Base-by-base conservation (phyloP, 192 early-diverging fungal genomes). In the Entomortierella lignicola region DNA sequence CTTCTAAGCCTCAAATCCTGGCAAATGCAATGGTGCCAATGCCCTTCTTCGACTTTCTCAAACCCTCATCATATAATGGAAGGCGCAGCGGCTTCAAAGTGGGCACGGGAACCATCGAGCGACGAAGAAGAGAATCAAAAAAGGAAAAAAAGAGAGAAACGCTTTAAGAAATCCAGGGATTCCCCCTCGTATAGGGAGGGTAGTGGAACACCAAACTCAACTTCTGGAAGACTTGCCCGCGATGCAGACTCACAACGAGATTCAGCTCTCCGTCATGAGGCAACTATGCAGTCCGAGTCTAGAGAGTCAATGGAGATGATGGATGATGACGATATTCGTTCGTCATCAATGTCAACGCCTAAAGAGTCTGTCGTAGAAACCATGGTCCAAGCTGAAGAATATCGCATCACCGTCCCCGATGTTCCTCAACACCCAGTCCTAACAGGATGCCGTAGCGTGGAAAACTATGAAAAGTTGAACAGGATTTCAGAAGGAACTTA, bases 401-500 rank as follows among this genome's bases (percentile, higher is more conserved):
- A 77, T 42, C 66, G 68, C 18, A 64, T 77, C 48, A 34, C 21
- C 7, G 48, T 77, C 4, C 74, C 74, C 0, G 66, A 77, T 18
- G 23, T 25, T 8, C 83, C 87, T 34, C 54, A 62, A 23, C 77
- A 85, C 18, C 88, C 87, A 11, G 79, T 85, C 42, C 75, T 94
- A 11, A 43, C 72, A 27, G 71, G 79, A 31, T 95, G 94, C 63
- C 89, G 94, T 7, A 85, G 74, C 58, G 94, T 96, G 0, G 93
- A 96, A 60, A 85, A 88, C 58, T 99, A 96, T 85, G 94, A 98
- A 72, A 94, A 94, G 60, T 88, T 99, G 34, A 98, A 99, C 85
- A 89, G 94, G 48, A 98, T 99, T 60, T 96, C 95, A 60, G 98
- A 99, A 68, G 98, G 98, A 23, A 89, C 96, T 0, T 99, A 98